These are phyloP conservation scores for Wickerhamomyces sydowiorum DNA, from an alignment of 805 yeast genomes.

Conservation along the genomic window DNA sequence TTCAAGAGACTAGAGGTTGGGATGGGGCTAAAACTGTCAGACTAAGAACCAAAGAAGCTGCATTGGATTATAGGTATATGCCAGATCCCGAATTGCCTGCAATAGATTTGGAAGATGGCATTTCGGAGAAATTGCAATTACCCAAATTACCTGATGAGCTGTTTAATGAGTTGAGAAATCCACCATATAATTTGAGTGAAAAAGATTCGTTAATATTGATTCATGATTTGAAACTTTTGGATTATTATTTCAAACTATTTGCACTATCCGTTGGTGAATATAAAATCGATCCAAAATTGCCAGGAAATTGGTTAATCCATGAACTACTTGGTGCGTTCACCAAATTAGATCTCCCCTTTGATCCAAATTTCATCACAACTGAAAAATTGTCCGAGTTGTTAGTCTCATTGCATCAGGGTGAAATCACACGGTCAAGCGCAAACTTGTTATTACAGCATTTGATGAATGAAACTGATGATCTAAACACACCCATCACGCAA, in stretches of 20 bases:
- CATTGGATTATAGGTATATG: slow-evolving; percentile 86
- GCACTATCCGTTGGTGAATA: slow-evolving; percentile 18
- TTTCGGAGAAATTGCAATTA: slow-evolving; percentile 39
- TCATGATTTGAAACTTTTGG: slow-evolving; percentile 41
- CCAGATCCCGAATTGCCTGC: slow-evolving; percentile 88
- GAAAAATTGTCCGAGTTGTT: slow-evolving; percentile 50
- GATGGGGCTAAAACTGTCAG: slow-evolving; percentile 65
- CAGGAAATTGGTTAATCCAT: slow-evolving; percentile 79
- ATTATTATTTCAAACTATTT: slow-evolving; percentile 46
- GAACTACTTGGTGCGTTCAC: slow-evolving; percentile 68
- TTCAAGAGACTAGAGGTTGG: slow-evolving; percentile 86
- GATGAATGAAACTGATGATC: slow-evolving; percentile 41
- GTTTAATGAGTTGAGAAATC: slow-evolving; percentile 35
- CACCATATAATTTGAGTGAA: slow-evolving; percentile 52
- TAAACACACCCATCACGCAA: slow-evolving; percentile 26
- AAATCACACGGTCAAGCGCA: slow-evolving; percentile 63
- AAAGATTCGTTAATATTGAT: slow-evolving; percentile 74
- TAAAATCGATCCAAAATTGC: slow-evolving; percentile 30
- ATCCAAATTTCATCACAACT: slow-evolving; percentile 29
- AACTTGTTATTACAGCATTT: slow-evolving; percentile 59
- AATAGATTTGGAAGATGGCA: slow-evolving; percentile 38
- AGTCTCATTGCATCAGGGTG: slow-evolving; percentile 33
- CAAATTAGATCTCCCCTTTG: slow-evolving; percentile 37
- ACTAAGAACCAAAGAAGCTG: slow-evolving; percentile 71
- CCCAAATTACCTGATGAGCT: slow-evolving; percentile 63